A percentile compares a stretch with the other conserved stretches of the same genome.
Evolutionary conservation across 2,329 filamentous ascomycete genomes (phyloP).

Genomic region (Metarhizium guizhouense): DNA sequence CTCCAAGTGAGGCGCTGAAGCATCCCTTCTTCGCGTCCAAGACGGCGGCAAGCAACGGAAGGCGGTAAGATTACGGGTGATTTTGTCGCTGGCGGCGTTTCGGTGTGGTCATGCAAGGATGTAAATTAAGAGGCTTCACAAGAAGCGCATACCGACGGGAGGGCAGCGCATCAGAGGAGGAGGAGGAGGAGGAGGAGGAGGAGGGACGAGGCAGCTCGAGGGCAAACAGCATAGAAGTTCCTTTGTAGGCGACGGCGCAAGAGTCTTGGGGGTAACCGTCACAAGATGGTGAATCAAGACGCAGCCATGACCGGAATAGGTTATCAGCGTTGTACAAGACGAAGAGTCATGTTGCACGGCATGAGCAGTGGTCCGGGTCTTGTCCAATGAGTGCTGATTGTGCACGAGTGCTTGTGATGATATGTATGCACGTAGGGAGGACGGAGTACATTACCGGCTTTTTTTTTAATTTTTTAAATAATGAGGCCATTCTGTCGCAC

Average conservation of each 20-base stretch:
- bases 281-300: neutral
- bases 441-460: no score
- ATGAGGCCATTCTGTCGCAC: no score
- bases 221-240: no score
- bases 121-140: neutral
- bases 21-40: slow-evolving; percentile 71
- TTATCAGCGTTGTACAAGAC: neutral
- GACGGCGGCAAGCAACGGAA: neutral
- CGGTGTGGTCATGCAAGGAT: neutral
- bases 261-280: neutral
- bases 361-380: neutral
- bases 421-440: no score
- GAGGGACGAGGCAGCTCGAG: no score
- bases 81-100: neutral
- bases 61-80: neutral
- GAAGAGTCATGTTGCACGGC: neutral
- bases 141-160: neutral
- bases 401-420: neutral
- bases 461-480: no score
- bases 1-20: slow-evolving; percentile 73
- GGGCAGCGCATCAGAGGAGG: neutral
- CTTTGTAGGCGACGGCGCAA: no score
- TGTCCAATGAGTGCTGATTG: neutral
- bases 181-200: no score
- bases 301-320: neutral